Evolutionary conservation across 2,329 filamentous ascomycete species (phyloP).

Genomic region (Microsporum ferrugineum): DNA sequence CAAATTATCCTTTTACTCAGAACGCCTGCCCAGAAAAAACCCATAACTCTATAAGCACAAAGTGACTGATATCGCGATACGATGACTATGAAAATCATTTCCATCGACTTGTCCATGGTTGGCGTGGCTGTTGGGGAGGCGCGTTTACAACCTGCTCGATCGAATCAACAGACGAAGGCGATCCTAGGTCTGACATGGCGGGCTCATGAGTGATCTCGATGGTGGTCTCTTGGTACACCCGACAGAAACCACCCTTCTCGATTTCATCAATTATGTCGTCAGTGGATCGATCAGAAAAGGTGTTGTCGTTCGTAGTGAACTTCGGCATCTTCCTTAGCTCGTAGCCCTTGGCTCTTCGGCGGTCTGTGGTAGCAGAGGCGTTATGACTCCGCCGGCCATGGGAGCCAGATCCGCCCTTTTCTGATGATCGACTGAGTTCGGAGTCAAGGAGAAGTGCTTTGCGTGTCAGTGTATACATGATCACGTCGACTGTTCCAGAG

Average conservation of each 20-base stretch:
- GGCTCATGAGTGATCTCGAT: slow-evolving; percentile 33
- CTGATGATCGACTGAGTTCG: slow-evolving; percentile 19
- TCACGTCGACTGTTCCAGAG: slow-evolving; percentile 48
- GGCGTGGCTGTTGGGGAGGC: background rate
- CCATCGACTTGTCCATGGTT: background rate
- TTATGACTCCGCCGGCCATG: slow-evolving; percentile 9
- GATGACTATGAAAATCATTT: background rate
- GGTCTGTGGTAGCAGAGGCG: slow-evolving; percentile 11
- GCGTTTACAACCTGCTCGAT: background rate
- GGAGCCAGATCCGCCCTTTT: slow-evolving; percentile 19
- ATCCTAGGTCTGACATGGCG: slow-evolving; percentile 4
- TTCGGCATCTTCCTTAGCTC: slow-evolving; percentile 5
- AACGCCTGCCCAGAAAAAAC: background rate
- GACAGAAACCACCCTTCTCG: slow-evolving; percentile 26
- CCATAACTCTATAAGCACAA: background rate
- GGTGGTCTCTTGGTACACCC: slow-evolving; percentile 36
- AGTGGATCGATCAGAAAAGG: slow-evolving; percentile 28
- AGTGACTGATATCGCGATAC: background rate
- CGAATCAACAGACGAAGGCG: background rate
- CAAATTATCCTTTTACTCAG: background rate
- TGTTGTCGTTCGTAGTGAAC: slow-evolving; percentile 8
- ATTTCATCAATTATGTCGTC: slow-evolving; percentile 33
- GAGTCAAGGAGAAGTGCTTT: slow-evolving; percentile 44
- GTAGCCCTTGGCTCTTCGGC: slow-evolving; percentile 1
- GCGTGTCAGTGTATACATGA: slow-evolving; percentile 48